Base-by-base conservation (phyloP, 2,329 filamentous ascomycete species). In the Alternaria infectoria region DNA sequence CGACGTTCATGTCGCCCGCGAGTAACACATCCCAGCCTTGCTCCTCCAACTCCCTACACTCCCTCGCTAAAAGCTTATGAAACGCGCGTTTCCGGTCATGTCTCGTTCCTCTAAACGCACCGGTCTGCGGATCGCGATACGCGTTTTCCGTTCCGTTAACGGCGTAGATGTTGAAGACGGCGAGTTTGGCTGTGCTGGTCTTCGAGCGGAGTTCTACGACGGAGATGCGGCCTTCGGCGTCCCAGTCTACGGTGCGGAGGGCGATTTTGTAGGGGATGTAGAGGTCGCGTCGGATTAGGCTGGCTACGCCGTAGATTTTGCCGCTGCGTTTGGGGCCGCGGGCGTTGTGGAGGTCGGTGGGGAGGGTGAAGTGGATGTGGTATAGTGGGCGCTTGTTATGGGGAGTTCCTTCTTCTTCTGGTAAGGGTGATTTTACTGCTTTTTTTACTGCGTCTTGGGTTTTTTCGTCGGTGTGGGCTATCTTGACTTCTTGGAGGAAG, bases 1-100 rank as follows among this genome's bases (percentile, higher is more conserved):
- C 85, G 21, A 87, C 77, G 57, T 88, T 87, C 70, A 87, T 77
- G 64, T 87, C 85, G 0, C 86, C 85, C 0, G 83, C 82, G 0
- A 88, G 69, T 4, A 88, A 69, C 2, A 87, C 80, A 6, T 75
- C 45, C 62, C 81, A 84, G 0, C 83, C 83, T 7, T 77, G 57
- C 1, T 54, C 19, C 67, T 86, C 81, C 6, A 86, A 74, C 3
- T 55, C 51, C 8, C 80, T 71, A 21, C 80, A 82, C 64, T 87
- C 84, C 17, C 79, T 71, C 50, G 83, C 78, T 36, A 88, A 78
- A 1, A 80, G 72, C 3, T 70, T 64, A 62, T 88, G 85, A 36
- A 87, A 83, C 5, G 76, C 73, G 2, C 84, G 74, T 70, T 88
- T 88, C 28, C 83, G 79, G 57, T 85, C 83, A 71, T 88, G 85